Evolutionary conservation across 2,329 filamentous ascomycete species (phyloP).

Genomic region (Tothia fuscella): DNA sequence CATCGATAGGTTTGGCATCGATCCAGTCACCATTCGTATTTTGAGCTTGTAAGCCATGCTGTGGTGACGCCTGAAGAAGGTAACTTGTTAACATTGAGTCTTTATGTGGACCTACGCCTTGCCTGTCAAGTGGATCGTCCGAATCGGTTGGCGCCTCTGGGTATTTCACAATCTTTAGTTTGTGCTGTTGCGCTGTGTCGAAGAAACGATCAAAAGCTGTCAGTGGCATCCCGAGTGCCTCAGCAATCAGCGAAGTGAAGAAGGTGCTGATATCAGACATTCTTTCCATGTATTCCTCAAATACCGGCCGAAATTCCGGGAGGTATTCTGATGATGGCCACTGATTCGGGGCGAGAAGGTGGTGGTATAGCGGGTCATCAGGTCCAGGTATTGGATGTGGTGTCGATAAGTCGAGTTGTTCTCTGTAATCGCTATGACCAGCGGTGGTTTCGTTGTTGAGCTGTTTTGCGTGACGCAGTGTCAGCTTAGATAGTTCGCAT

Average conservation of each 20-base stretch:
- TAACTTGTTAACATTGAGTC: slow-evolving; percentile 77
- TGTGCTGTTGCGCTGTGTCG: slow-evolving; percentile 61
- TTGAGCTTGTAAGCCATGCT: slow-evolving; percentile 70
- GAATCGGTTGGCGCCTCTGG: slow-evolving; percentile 44
- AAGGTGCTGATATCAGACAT: slow-evolving; percentile 62
- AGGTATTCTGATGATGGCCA: slow-evolving; percentile 58
- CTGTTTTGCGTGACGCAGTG: too few species aligned
- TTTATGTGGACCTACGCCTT: slow-evolving; percentile 66
- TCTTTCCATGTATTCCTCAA: slow-evolving; percentile 60
- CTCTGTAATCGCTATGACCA: slow-evolving; percentile 63
- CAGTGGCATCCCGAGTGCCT: slow-evolving; percentile 61
- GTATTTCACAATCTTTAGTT: slow-evolving; percentile 82
- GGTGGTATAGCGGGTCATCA: slow-evolving; percentile 56
- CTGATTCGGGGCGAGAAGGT: slow-evolving; percentile 64
- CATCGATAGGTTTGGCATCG: slow-evolving; percentile 62
- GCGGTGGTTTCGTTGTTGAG: slow-evolving; percentile 55
- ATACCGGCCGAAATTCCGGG: slow-evolving; percentile 56
- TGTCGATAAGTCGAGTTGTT: slow-evolving; percentile 79
- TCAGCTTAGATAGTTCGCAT: too few species aligned
- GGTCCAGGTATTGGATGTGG: slow-evolving; percentile 55
- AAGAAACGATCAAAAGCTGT: slow-evolving; percentile 70
- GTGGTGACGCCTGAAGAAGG: slow-evolving; percentile 65
- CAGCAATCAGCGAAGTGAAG: slow-evolving; percentile 72
- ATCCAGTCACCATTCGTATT: slow-evolving; percentile 71
- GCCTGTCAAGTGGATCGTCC: slow-evolving; percentile 32